phyloP scores from a whole-genome alignment of 495 filamentous ascomycete genomes.

The Annulohypoxylon bovei region DNA sequence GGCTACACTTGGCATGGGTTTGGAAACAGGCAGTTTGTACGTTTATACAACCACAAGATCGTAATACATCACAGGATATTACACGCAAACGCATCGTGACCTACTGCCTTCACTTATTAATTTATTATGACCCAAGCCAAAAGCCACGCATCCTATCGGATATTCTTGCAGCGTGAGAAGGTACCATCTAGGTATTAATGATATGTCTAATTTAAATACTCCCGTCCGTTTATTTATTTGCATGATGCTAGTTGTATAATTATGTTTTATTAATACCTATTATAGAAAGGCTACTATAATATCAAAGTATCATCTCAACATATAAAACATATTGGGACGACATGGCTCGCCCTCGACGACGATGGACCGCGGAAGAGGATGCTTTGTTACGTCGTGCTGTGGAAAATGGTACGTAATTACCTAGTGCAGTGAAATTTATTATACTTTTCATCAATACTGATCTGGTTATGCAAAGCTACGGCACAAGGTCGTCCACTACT shows the following conservation, averaged over 20 bases:
- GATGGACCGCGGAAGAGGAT: slow-evolving; percentile 6
- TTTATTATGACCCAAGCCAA: neutral
- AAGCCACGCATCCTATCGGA: neutral
- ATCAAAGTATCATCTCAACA: neutral
- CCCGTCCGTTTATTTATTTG: neutral
- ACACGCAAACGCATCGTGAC: no score
- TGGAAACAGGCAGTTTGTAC: no score
- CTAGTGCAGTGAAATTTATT: neutral
- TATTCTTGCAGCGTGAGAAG: neutral
- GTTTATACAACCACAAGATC: no score
- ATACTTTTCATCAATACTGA: neutral
- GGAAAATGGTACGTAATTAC: neutral
- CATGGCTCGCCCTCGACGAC: slow-evolving; percentile 7
- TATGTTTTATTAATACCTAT: neutral
- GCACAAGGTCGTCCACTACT: slow-evolving; percentile 1
- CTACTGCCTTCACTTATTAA: no score
- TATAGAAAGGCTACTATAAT: neutral
- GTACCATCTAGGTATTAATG: neutral
- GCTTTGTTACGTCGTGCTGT: neutral
- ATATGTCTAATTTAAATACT: neutral
- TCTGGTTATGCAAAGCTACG: neutral
- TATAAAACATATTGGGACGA: neutral
- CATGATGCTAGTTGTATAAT: neutral
- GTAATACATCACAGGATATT: no score
- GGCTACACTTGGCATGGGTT: no score